A percentile compares a stretch with the other conserved stretches of the same genome.
phyloP scores from a whole-genome alignment of 2,329 filamentous ascomycete species.

The Hymenoscyphus fraxineus region DNA sequence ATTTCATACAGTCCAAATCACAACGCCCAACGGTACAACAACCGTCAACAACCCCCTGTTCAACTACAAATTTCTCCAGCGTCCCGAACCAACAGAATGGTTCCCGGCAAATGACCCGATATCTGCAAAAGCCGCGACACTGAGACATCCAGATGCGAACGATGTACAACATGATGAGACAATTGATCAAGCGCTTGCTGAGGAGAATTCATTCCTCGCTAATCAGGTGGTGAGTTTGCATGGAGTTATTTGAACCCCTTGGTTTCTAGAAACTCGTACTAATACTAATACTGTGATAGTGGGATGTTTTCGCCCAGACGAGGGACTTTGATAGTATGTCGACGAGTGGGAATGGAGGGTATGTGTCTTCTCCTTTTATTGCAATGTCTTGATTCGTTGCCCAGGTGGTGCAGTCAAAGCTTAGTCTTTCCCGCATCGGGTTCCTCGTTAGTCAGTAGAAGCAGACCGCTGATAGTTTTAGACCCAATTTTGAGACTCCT shows the following conservation, averaged over 20 bases:
- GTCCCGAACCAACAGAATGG: constrained; percentile 16
- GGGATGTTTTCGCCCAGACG: constrained; percentile 3
- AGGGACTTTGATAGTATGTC: constrained; percentile 10
- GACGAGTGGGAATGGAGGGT: background rate
- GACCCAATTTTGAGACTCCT: constrained; percentile 4
- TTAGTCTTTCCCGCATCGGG: too few relatives aligned
- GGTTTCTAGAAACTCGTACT: background rate
- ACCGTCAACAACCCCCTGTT: constrained; percentile 47
- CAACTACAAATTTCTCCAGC: constrained; percentile 43
- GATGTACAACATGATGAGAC: background rate
- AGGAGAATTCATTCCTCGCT: background rate
- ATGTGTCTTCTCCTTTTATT: background rate
- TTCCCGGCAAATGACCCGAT: constrained; percentile 31
- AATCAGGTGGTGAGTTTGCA: background rate
- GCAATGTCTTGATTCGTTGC: too few relatives aligned
- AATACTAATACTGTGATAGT: background rate
- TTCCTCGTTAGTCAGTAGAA: background rate
- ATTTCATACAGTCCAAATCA: constrained; percentile 27
- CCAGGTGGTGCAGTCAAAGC: too few relatives aligned
- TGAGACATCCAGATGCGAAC: constrained; percentile 5
- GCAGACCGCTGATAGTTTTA: background rate
- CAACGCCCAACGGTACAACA: constrained; percentile 17
- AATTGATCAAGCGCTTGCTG: background rate
- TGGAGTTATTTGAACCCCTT: background rate
- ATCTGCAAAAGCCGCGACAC: constrained; percentile 5